Base-by-base conservation (phyloP, 345 rosid species). In the Bruguiera parviflora region DNA sequence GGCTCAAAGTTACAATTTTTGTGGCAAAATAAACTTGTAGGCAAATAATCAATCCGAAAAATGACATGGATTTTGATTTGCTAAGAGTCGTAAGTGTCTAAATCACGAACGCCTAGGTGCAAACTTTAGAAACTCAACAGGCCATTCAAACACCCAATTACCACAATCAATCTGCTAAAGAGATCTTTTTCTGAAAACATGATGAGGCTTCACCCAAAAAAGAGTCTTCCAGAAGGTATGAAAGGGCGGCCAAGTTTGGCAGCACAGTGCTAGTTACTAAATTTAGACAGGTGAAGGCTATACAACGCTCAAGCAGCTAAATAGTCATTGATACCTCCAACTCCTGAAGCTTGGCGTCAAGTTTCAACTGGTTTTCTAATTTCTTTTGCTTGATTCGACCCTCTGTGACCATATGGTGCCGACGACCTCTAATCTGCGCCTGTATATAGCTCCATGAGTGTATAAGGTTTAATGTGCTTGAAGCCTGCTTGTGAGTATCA, bases 371-470 rank as follows among this genome's bases (percentile, higher is more conserved):
- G 65, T 84, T 88, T 80, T 89, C 89, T 29, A 85, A 13, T 66
- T 82, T 86, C 84, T 83, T 89, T 59, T 85, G 93, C 73, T 76
- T 78, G 58, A 86, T 78, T 61, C 94, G 78, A 47, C 89, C 90
- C 82, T 89, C 83, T 21, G 86, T 79, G 46, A 89, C 98, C 98
- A 91, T 86, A 66, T 78, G 80, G 51, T 84, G 72, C 49, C 97
- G 80, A 32, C 96, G 79, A 58, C 74, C 91, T 58, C 81, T 78
- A 58, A 89, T 78, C 68, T 89, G 86, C 24, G 85, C 71, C 71
- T 92, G 96, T 61, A 89, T 79, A 47, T 85, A 80, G 75, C 90
- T 85, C 97, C 98, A 93, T 19, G 88, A 75, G 73, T 90, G 98
- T 70, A 87, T 80, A 71, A 71, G 75, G 63, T 58, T 70, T 59